Base-by-base conservation (phyloP, 495 filamentous ascomycete species). In the Penicillium manginii region DNA sequence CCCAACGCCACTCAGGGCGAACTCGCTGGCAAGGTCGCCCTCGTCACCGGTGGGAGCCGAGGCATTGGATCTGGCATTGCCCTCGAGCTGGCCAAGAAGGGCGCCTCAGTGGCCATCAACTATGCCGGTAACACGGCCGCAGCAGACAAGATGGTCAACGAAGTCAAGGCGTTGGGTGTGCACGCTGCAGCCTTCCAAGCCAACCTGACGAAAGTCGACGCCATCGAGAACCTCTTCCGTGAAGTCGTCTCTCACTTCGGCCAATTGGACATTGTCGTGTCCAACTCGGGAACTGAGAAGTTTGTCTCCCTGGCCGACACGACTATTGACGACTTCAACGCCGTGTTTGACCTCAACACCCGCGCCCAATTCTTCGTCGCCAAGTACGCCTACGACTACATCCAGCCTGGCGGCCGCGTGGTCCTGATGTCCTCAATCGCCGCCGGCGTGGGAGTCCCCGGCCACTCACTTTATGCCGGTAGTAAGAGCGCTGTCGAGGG, bases 301-400 rank as follows among this genome's bases (percentile, higher is more conserved):
- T 81, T 81, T 59, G 73, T 73, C 12, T 65, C 67, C 0, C 71
- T 86, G 51, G 81, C 85, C 58, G 88, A 93, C 54, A 82, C 91
- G 19, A 91, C 88, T 6, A 81, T 87, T 63, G 87, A 86, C 56
- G 86, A 88, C 64, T 92, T 86, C 77, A 88, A 93, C 72, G 78
- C 82, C 47, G 86, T 93, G 50, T 91, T 93, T 70, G 81, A 83
- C 68, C 74, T 92, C 55, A 93, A 93, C 74, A 85, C 86, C 4
- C 81, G 88, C 7, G 90, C 84, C 0, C 90, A 93, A 73, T 92
- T 92, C 80, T 91, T 92, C 75, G 90, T 93, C 55, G 89, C 87
- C 33, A 88, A 90, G 74, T 82, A 89, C 29, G 90, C 87, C 52
- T 85, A 84, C 75, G 85, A 88, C 72, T 70, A 91, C 70, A 79